Evolutionary conservation across 2,329 filamentous ascomycete species (phyloP).

Genomic region (Phaeosphaeriaceae sp.): DNA sequence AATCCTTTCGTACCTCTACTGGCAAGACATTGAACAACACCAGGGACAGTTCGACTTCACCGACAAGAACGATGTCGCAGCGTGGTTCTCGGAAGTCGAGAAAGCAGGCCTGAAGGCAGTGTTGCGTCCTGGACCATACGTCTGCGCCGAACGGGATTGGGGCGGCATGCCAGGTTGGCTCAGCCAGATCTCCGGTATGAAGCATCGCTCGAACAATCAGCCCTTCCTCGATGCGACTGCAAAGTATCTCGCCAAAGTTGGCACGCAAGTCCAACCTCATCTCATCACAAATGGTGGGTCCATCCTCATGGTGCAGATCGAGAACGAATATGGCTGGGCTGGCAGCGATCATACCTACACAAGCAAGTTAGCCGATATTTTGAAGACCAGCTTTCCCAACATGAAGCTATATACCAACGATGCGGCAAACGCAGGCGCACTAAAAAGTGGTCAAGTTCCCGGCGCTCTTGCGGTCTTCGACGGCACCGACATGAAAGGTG

Average conservation of each 20-base stretch:
- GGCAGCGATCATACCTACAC: slow-evolving; percentile 57
- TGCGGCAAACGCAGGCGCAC: slow-evolving; percentile 53
- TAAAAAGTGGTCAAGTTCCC: slow-evolving; percentile 54
- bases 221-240: slow-evolving; percentile 50
- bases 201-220: slow-evolving; percentile 51
- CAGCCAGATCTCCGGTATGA: slow-evolving; percentile 50
- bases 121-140: slow-evolving; percentile 57
- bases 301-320: slow-evolving; percentile 60
- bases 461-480: slow-evolving; percentile 57
- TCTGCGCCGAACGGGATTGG: slow-evolving; percentile 60
- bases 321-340: slow-evolving; percentile 61
- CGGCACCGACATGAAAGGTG: slow-evolving; percentile 49
- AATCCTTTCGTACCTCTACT: slow-evolving; percentile 60
- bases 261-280: slow-evolving; percentile 41
- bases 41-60: slow-evolving; percentile 50
- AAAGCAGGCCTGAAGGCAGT: slow-evolving; percentile 57
- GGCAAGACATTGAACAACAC: slow-evolving; percentile 57
- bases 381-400: slow-evolving; percentile 51
- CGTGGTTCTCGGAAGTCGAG: slow-evolving; percentile 57
- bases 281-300: slow-evolving; percentile 52
- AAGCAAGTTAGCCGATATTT: slow-evolving; percentile 50
- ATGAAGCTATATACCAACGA: slow-evolving; percentile 60
- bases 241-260: slow-evolving; percentile 50
- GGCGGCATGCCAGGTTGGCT: slow-evolving; percentile 59
- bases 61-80: slow-evolving; percentile 56